Evolutionary conservation across 2,329 filamentous ascomycete species (phyloP).

Genomic region (Fonsecaea pedrosoi): DNA sequence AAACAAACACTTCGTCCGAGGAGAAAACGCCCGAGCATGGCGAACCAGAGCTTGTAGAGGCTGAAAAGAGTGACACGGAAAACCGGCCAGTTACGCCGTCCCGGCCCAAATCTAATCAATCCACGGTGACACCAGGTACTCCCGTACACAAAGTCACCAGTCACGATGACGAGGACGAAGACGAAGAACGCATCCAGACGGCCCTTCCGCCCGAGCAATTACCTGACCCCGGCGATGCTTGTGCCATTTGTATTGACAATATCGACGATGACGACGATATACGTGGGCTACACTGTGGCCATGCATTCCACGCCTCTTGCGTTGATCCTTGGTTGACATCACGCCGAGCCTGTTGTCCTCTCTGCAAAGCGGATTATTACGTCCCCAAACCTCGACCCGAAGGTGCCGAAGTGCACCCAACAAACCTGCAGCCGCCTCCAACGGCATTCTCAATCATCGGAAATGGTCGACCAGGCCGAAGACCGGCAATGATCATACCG

Average conservation of each 20-base stretch:
- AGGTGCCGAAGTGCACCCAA: constrained; percentile 41
- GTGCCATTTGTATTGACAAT: constrained; percentile 93
- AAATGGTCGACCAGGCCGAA: constrained; percentile 47
- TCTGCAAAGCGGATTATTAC: constrained; percentile 98
- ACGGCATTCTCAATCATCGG: constrained; percentile 43
- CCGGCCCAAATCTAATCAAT: constrained; percentile 33
- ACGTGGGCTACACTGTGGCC: constrained; percentile 91
- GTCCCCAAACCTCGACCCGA: constrained; percentile 84
- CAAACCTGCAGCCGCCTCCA: constrained; percentile 26
- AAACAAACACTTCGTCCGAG: constrained; percentile 22
- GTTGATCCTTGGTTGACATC: constrained; percentile 97
- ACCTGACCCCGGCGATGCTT: constrained; percentile 84
- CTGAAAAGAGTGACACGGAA: constrained; percentile 38
- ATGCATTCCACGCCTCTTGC: constrained; percentile 95
- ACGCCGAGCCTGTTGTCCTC: constrained; percentile 89
- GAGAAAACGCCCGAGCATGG: constrained; percentile 32
- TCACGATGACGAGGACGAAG: constrained; percentile 74
- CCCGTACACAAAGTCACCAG: constrained; percentile 58
- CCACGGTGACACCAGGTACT: constrained; percentile 38
- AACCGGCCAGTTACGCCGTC: constrained; percentile 29
- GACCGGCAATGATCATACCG: constrained; percentile 48
- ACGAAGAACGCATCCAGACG: constrained; percentile 78
- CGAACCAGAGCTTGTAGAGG: constrained; percentile 25
- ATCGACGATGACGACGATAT: constrained; percentile 96
- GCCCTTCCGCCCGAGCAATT: constrained; percentile 82